Conservation (phyloP, 169 alveolate genomes). For the Plasmodium sp. region DNA sequence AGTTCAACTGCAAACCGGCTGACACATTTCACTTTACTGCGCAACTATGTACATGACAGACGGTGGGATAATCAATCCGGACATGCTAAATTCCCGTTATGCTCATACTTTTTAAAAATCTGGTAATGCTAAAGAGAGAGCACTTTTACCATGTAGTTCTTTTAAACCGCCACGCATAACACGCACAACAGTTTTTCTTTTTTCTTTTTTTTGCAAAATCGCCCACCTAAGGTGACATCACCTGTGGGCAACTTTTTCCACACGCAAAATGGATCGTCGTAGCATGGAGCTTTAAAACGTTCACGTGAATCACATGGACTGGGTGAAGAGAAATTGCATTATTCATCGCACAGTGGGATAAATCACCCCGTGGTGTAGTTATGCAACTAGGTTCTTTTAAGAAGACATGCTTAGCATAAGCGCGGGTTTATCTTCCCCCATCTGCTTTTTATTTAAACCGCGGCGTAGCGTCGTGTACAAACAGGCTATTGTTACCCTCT, state of each 20-base stretch:
- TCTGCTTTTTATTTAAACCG: neutral
- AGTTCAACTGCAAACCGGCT: neutral
- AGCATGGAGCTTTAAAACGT: neutral
- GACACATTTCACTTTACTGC: neutral
- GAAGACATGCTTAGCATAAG: neutral
- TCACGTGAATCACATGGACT: neutral
- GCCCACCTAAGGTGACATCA: neutral
- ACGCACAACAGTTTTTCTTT: neutral
- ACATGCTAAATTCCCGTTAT: neutral
- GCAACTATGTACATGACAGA: neutral
- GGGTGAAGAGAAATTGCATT: neutral
- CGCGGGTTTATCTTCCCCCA: neutral
- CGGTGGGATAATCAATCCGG: neutral
- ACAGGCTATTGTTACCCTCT: neutral
- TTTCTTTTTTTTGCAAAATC: neutral
- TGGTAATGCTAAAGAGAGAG: neutral
- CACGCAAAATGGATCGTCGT: neutral
- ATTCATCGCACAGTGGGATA: neutral
- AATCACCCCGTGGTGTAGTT: neutral
- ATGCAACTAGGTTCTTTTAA: neutral
- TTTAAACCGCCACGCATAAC: neutral
- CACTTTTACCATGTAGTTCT: neutral
- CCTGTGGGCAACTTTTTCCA: neutral
- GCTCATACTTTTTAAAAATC: neutral
- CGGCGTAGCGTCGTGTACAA: neutral